Base-by-base conservation (phyloP, 2,329 filamentous ascomycete genomes). In the Canariomyces notabilis region DNA sequence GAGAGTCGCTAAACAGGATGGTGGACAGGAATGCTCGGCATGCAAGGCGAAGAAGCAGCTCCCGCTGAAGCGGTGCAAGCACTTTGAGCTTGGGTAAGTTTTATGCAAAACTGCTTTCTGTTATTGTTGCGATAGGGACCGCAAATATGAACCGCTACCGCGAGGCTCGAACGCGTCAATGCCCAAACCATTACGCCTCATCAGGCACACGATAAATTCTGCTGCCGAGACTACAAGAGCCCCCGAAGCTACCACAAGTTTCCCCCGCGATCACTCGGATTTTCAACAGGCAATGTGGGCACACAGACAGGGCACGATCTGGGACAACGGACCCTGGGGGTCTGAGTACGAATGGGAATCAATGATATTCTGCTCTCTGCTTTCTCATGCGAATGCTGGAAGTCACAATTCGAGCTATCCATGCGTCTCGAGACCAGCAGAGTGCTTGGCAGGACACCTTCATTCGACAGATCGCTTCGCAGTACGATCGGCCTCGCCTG, bases 41-140 rank as follows among this genome's bases (percentile, higher is more conserved):
- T 98, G 93, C 89, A 97, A 97, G 87, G 85, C 89, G 72, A 97
- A 96, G 86, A 84, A 83, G 74, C 89, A 98, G 80, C 82, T 98
- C 69, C 82, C 93, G 64, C 80, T 98, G 75, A 98, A 98, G 87
- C 89, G 93, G 72, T 98, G 93, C 89, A 98, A 98, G 87, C 93
- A 98, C 83, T 98, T 98, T 77, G 93, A 98, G 81, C 80, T 98
- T 69, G 93, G 89, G 88, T 95, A 89, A 59, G 88, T 47, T 42
- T 37, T 26, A 19, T 14, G 11, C 38, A n/a, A 31, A 4, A 11
- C 7, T 44, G 16, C 22, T 7, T 6, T 41, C 29, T 33, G 12
- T 31, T 19, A 9, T 19, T 53, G 35, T 34, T 41, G 26, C 34
- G 23, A 41, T 46, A 54, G 46, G 45, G 52, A 45, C 52, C 47